Percentiles rank a stretch among this genome's conserved stretches.
These are phyloP conservation scores for Macrolepiota dolichaula DNA, from an alignment of 768 basidiomycete genomes.

Conservation along the genomic window DNA sequence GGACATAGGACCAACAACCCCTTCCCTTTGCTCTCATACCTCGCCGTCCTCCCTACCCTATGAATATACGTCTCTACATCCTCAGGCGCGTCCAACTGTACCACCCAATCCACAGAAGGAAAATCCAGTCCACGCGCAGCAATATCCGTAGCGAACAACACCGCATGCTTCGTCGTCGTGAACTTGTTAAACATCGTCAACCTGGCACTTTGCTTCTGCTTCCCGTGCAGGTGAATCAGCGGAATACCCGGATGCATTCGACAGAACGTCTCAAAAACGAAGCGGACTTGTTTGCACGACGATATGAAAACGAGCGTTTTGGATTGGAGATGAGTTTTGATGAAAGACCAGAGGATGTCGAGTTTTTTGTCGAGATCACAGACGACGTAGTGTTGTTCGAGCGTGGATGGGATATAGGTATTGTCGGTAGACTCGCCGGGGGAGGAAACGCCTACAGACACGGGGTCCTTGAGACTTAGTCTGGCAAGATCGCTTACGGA, in stretches of 20 bases:
- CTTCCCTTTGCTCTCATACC: constrained; percentile 90
- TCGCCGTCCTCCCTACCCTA: constrained; percentile 91
- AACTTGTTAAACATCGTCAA: constrained; percentile 83
- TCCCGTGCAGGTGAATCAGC: constrained; percentile 92
- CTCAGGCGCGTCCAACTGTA: constrained; percentile 95
- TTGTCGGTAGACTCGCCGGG: constrained; percentile 33
- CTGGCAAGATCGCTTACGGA: constrained; percentile 87
- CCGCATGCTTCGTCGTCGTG: constrained; percentile 74
- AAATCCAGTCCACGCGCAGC: constrained; percentile 97
- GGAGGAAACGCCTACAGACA: constrained; percentile 62
- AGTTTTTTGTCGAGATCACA: constrained; percentile 85
- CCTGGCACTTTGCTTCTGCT: constrained; percentile 92
- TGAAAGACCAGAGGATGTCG: constrained; percentile 89
- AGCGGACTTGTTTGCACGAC: constrained; percentile 95
- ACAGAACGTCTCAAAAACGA: constrained; percentile 93
- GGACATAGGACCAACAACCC: constrained; percentile 80
- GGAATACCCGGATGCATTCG: constrained; percentile 93
- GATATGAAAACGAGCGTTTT: constrained; percentile 95
- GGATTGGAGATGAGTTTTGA: constrained; percentile 87
- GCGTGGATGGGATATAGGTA: constrained; percentile 64
- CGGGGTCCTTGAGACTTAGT: constrained; percentile 81
- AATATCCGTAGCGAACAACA: constrained; percentile 94
- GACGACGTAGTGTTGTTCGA: constrained; percentile 88
- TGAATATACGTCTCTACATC: constrained; percentile 98
- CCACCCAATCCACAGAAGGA: constrained; percentile 94